Evolutionary conservation across 305 asterid species (phyloP).

Genomic region (Fraxinus sp.): DNA sequence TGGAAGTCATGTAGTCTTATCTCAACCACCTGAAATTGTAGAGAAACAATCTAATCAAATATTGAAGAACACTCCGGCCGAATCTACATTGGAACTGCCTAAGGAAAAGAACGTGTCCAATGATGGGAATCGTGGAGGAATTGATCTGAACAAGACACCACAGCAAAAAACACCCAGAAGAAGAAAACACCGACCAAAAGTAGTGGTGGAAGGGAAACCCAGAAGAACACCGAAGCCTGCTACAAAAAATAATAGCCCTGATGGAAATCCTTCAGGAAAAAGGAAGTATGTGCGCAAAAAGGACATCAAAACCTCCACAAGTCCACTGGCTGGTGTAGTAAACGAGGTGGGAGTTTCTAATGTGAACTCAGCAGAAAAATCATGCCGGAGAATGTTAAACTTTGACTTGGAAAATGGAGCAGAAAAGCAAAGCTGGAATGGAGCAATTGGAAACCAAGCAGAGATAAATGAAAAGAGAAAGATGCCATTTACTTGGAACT

Average conservation of each 20-base stretch:
- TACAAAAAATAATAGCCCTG: constrained; percentile 27
- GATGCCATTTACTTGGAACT: constrained; percentile 40
- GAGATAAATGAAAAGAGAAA: constrained; percentile 34
- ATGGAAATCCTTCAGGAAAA: constrained; percentile 47
- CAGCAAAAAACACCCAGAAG: constrained; percentile 61
- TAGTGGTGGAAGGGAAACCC: constrained; percentile 69
- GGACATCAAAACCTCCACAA: constrained; percentile 37
- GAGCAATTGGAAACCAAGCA: constrained; percentile 31
- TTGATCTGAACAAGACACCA: constrained; percentile 75
- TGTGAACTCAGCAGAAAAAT: constrained; percentile 36
- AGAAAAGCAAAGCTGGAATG: constrained; percentile 32
- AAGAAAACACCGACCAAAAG: constrained; percentile 86
- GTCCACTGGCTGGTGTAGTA: constrained; percentile 31
- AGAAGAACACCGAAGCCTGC: constrained; percentile 59
- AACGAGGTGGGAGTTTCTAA: constrained; percentile 34
- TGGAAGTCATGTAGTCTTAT: constrained; percentile 27
- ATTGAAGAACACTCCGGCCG: constrained; percentile 25
- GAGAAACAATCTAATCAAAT: constrained; percentile 33
- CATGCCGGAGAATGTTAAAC: constrained; percentile 61
- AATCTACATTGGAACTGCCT: constrained; percentile 30
- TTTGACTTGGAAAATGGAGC: constrained; percentile 46
- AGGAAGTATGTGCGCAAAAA: constrained; percentile 61
- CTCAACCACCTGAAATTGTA: constrained; percentile 33
- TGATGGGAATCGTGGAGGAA: constrained; percentile 41
- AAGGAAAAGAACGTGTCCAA: constrained; percentile 33